phyloP scores from a whole-genome alignment of 192 early-diverging fungal genomes.

The Hyaloraphidium curvatum region DNA sequence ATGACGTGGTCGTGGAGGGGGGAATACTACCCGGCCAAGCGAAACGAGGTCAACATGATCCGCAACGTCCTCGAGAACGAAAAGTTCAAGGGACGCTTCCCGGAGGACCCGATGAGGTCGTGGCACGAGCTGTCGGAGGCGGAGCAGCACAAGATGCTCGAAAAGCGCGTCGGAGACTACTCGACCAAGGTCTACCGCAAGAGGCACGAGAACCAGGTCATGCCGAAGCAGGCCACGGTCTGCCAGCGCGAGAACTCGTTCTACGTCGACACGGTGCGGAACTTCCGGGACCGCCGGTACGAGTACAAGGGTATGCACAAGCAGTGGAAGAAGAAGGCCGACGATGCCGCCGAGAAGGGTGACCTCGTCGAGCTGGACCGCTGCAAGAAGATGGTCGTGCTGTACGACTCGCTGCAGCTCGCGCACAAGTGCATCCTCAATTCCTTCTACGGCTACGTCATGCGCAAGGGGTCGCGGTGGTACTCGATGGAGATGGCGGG shows the following conservation, averaged over 20 bases:
- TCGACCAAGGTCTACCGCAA: constrained; percentile 72
- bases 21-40: constrained; percentile 81
- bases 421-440: constrained; percentile 71
- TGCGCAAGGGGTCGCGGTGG: constrained; percentile 97
- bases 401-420: constrained; percentile 93
- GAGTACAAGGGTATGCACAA: constrained; percentile 92
- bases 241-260: constrained; percentile 98
- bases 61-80: constrained; percentile 64
- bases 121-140: constrained; percentile 43
- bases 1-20: constrained; percentile 98
- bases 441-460: constrained; percentile 98
- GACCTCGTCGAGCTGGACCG: constrained; percentile 51
- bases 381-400: constrained; percentile 76
- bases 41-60: constrained; percentile 82
- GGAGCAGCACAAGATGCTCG: constrained; percentile 52
- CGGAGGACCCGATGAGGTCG: constrained; percentile 21
- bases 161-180: constrained; percentile 71
- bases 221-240: constrained; percentile 65
- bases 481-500: constrained; percentile 99
- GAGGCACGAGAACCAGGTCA: constrained; percentile 56
- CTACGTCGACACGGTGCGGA: constrained; percentile 89
- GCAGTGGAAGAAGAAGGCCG: constrained; percentile 69
- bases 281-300: constrained; percentile 92
- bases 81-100: constrained; percentile 35
- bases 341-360: constrained; percentile 40